These are phyloP conservation scores for Tritrichomonas musculus DNA, from an alignment of 208 protist genomes.

Conservation along the genomic window DNA sequence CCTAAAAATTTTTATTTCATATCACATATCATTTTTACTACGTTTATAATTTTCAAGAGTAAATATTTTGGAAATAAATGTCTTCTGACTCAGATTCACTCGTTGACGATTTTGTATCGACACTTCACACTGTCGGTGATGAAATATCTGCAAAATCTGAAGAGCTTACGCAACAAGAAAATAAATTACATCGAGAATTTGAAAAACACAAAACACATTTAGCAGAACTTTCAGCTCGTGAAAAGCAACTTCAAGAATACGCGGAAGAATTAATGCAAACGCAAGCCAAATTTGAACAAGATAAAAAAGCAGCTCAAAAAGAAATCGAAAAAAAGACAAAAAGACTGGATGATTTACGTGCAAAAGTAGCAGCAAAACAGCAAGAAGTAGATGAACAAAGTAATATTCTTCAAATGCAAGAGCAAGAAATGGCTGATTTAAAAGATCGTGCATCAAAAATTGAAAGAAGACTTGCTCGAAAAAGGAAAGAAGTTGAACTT, in stretches of 20 bases:
- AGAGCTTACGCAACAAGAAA: not conserved
- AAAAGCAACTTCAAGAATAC: not conserved
- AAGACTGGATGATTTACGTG: not conserved
- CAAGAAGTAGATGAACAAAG: conserved; percentile 4
- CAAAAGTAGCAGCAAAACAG: not conserved
- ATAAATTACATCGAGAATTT: not conserved
- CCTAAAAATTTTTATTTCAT: no score
- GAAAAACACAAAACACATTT: not conserved
- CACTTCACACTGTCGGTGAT: not conserved
- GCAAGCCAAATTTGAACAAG: not conserved
- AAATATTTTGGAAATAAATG: no score
- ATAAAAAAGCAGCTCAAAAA: conserved; percentile 19
- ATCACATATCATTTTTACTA: no score
- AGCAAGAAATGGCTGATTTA: conserved; percentile 13
- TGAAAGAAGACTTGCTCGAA: not conserved
- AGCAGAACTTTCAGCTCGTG: not conserved
- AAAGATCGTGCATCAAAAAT: conserved; percentile 32
- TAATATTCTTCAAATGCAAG: not conserved
- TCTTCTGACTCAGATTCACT: not conserved
- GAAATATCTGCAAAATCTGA: not conserved
- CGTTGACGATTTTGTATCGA: not conserved
- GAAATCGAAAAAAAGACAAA: conserved; percentile 21
- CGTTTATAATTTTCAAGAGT: no score
- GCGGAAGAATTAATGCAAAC: not conserved
- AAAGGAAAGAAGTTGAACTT: not conserved